phyloP scores from a whole-genome alignment of 2,329 filamentous ascomycete genomes.

The Ceratocystiopsis sp. region DNA sequence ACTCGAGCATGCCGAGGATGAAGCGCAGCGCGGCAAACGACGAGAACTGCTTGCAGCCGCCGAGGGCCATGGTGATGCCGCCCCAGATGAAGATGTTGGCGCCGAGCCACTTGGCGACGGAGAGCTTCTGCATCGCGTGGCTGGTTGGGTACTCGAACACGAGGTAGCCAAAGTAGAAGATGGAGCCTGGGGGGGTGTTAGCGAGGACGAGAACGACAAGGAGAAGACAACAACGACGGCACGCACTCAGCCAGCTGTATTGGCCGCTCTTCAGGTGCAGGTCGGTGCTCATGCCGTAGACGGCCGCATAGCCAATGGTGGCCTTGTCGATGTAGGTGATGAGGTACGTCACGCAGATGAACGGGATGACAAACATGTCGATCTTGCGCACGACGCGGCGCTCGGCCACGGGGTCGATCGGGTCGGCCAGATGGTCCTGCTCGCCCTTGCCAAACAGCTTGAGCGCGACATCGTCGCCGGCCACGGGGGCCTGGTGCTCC shows the following conservation, averaged over 20 bases:
- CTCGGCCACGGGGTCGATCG: slow-evolving; percentile 12
- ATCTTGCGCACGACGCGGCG: neutral
- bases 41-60: slow-evolving; percentile 14
- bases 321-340: slow-evolving; percentile 16
- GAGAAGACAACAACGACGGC: too few species aligned
- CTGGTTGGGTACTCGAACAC: slow-evolving; percentile 6
- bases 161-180: slow-evolving; percentile 4
- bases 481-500: too few species aligned
- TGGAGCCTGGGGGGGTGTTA: too few species aligned
- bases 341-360: slow-evolving; percentile 12
- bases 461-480: too few species aligned
- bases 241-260: slow-evolving; percentile 4
- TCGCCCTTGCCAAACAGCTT: too few species aligned
- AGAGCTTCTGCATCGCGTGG: slow-evolving; percentile 18
- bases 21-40: slow-evolving; percentile 14
- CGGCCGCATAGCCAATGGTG: slow-evolving; percentile 4
- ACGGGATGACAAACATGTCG: neutral
- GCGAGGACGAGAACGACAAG: too few species aligned
- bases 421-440: too few species aligned
- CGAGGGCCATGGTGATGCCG: slow-evolving; percentile 13
- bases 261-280: slow-evolving; percentile 3
- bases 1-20: slow-evolving; percentile 16
- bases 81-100: slow-evolving; percentile 14
- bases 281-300: neutral
- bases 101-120: slow-evolving; percentile 18